Evolutionary conservation across 805 yeast genomes (phyloP), one percentile per base, ranked within the genome.

Genomic region (Suhomyces pyralidae): DNA sequence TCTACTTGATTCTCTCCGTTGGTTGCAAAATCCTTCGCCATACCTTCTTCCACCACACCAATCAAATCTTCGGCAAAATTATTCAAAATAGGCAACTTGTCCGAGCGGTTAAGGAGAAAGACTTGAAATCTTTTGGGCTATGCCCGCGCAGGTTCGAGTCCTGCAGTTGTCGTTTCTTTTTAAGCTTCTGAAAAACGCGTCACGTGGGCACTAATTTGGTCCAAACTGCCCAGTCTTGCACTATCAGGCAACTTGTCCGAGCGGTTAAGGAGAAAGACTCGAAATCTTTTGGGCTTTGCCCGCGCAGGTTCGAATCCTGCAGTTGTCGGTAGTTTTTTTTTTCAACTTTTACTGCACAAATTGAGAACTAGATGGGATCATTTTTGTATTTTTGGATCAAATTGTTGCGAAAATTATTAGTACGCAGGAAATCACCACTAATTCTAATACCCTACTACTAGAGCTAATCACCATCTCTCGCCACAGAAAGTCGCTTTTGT

Each of bases 231-330:
- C 3, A 6, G 2, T 17, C 14, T 38, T 5, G n/a, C 20, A 38
- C 42, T 17, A 19, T 17, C 20, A 26, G 57, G 57, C 57, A 54
- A 54, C 54, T 54, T 54, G 57, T 51, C 57, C 57, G 57, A 54
- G 57, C 52, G 57, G 57, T 54, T 54, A 54, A 54, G 57, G 57
- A 51, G 57, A 54, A 48, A 48, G 57, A 54, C 54, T 54, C 48
- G 57, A 54, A 54, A 54, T 54, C 57, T 48, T 48, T 54, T 54
- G 57, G 57, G 57, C 54, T 54, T 15, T 54, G 54, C 57, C 57
- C 54, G 57, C 57, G 57, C 57, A 54, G 57, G 57, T 54, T 54
- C 57, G 57, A 54, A 34, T 54, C 57, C 57, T 54, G 57, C 57
- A 54, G 57, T 54, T 54, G 57, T 54, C 57, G 57, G 6, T n/a